phyloP scores from a whole-genome alignment of 2,329 filamentous ascomycete genomes.

The Calonectria pauciramosa region DNA sequence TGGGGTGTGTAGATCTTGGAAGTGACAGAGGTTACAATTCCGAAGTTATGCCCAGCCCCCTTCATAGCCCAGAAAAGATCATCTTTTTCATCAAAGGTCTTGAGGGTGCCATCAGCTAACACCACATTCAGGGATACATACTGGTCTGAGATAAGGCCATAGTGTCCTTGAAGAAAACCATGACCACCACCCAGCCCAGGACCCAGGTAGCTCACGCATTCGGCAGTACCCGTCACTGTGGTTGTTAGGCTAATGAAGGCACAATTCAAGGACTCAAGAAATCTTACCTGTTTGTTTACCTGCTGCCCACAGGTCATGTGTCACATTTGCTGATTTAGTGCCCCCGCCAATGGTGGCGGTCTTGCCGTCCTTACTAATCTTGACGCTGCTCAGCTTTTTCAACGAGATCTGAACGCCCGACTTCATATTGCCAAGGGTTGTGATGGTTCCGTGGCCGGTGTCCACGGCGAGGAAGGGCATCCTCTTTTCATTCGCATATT shows the following conservation, averaged over 20 bases:
- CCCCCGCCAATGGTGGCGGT: constrained; percentile 64
- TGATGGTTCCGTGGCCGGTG: constrained; percentile 65
- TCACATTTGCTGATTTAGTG: constrained; percentile 59
- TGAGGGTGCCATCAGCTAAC: constrained; percentile 45
- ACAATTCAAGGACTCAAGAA: neutral
- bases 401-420: constrained; percentile 66
- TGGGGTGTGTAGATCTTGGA: constrained; percentile 50
- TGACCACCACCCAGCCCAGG: constrained; percentile 49
- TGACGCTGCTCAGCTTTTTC: constrained; percentile 57
- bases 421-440: constrained; percentile 61
- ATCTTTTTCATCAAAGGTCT: constrained; percentile 36
- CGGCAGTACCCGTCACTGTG: constrained; percentile 41
- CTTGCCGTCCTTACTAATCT: constrained; percentile 57
- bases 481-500: constrained; percentile 60
- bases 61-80: constrained; percentile 54
- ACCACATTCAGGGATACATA: constrained; percentile 51
- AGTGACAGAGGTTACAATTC: constrained; percentile 46
- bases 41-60: constrained; percentile 53
- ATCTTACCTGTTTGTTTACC: constrained; percentile 63
- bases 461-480: constrained; percentile 67
- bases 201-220: constrained; percentile 47
- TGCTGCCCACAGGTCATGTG: constrained; percentile 61
- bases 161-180: constrained; percentile 46
- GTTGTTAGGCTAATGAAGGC: neutral
- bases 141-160: constrained; percentile 50